Conservation (phyloP, 2,329 filamentous ascomycete genomes). For the Xylaria sp. region DNA sequence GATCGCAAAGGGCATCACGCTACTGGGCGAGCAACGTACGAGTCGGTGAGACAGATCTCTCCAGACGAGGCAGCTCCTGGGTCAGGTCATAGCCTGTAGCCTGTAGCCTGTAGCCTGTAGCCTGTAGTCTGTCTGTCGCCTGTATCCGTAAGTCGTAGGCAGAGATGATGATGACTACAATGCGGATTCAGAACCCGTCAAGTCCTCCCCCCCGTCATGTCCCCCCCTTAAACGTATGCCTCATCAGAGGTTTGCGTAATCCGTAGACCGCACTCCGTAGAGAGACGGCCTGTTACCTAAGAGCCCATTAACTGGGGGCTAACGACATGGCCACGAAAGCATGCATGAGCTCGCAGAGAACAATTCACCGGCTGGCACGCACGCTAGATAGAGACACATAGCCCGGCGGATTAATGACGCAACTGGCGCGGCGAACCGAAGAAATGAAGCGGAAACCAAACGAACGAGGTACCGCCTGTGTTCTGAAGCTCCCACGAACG, state of each 20-base stretch:
- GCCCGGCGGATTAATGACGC: constrained; percentile 31
- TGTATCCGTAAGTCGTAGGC: no score
- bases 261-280: no score
- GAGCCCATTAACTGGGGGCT: constrained; percentile 35
- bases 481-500: constrained; percentile 23
- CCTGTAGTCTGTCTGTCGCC: no score
- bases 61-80: constrained; percentile 13
- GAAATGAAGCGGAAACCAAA: constrained; percentile 24
- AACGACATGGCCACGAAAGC: constrained; percentile 41
- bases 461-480: constrained; percentile 24
- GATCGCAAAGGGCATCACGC: constrained; percentile 19
- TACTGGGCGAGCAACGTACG: constrained; percentile 24
- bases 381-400: constrained; percentile 20
- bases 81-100: constrained; percentile 9
- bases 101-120: no score
- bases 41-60: constrained; percentile 26
- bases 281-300: constrained; percentile 30
- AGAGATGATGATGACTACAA: constrained; percentile 3
- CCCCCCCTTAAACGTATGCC: neutral
- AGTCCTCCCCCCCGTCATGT: constrained; percentile 1
- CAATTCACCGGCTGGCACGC: constrained; percentile 33
- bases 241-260: constrained; percentile 17
- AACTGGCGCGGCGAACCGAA: constrained; percentile 28
- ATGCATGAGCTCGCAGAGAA: constrained; percentile 40
- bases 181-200: constrained; percentile 8